A percentile compares a stretch with the other conserved stretches of the same genome.
Evolutionary conservation across 352 stramenopile genomes (phyloP).

Genomic region (Blastocystis sp.): DNA sequence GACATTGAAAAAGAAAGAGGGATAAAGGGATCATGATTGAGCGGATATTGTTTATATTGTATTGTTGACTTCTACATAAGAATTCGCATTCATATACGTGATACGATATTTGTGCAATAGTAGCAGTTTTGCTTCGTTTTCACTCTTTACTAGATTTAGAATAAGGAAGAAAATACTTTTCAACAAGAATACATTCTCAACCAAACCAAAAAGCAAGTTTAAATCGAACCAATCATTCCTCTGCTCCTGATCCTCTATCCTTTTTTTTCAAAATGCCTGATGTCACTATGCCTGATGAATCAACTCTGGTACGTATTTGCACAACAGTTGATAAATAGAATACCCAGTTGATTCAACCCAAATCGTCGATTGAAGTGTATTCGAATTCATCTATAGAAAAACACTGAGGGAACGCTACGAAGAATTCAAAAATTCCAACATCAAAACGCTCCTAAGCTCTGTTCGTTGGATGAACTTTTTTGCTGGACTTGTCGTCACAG

Average conservation of each 20-base stretch:
- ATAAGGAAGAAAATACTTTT: no score
- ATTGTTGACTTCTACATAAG: background rate
- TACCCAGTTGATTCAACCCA: constrained; percentile 4
- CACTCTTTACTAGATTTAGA: no score
- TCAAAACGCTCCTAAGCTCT: background rate
- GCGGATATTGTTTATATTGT: background rate
- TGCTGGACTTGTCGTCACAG: background rate
- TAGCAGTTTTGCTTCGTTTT: no score
- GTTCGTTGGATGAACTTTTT: constrained; percentile 48
- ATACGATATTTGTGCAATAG: no score
- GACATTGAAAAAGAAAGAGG: background rate
- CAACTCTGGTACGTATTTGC: background rate
- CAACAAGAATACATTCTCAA: no score
- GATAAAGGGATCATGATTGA: background rate
- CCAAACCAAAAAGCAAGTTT: background rate
- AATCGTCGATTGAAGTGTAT: background rate
- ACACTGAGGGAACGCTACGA: background rate
- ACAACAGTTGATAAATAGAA: background rate
- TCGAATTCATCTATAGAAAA: background rate
- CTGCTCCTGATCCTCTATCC: background rate
- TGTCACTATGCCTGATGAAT: background rate
- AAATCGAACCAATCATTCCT: background rate
- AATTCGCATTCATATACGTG: background rate
- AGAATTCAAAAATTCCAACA: background rate
- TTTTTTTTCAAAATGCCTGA: background rate